Base-by-base conservation (phyloP, 352 stramenopile genomes). In the Elongisporangium anandrum region DNA sequence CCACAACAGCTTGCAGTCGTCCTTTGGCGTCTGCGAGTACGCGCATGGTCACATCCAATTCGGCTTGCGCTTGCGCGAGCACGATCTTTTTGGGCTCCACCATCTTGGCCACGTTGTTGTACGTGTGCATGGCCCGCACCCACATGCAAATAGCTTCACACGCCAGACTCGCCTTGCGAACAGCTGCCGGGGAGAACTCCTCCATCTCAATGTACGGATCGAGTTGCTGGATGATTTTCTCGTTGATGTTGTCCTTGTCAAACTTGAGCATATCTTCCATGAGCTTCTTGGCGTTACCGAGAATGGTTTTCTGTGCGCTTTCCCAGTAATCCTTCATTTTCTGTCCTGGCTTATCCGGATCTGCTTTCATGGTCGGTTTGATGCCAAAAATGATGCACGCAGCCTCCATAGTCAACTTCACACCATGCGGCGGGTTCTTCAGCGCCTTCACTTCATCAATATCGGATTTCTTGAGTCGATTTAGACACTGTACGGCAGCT, bases 381-480 rank as follows among this genome's bases (percentile, higher is more conserved):
- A 98, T 94, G 21, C 84, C 83, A 64, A 98, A 98, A 71, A 98
- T 98, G 60, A 98, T 97, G 57, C 92, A 98, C 4, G 86, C 90
- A 4, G 91, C 87, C 61, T 97, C 86, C 87, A 97, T 97, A 2
- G 92, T 98, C 13, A 96, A 67, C 39, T 81, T 83, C 0, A 95
- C 85, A n/a, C 82, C 83, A 23, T 94, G 79, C 1, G 86, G 88
- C 3, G 87, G 87, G 50, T 96, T 97, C 66, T 94, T 95, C 8
- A 96, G 72, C 0, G 86, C 82, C 38, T 96, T 95, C 0, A 97
- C 86, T 68, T 98, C 94, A 58, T 97, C 92, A 57, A 98, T 98
- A 77, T 97, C 92, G 8, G 83, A 87, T 57, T 98, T 98, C 56
- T 98, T 97, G 6, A 98, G 68, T 16, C 67, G 69, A 48, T 97